A percentile compares a stretch with the other conserved stretches of the same genome.
Evolutionary conservation across 192 early-diverging fungal species (phyloP).

Genomic region (Entomortierella parvispora): DNA sequence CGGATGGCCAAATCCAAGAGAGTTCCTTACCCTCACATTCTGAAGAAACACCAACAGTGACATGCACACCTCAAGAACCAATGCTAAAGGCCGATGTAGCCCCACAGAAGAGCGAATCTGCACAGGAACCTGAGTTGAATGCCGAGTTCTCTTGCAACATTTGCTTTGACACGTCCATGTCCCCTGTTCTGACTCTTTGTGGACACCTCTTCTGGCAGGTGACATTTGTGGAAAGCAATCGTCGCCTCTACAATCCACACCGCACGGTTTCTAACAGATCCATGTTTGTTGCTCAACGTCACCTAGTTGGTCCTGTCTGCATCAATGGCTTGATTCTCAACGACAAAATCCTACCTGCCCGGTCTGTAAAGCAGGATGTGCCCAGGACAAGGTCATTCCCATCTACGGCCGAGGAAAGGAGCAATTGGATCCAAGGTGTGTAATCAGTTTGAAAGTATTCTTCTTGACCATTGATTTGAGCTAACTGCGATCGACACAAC

Average conservation of each 20-base stretch:
- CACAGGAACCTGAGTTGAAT: background rate
- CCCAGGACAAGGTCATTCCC: constrained; percentile 85
- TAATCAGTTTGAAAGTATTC: background rate
- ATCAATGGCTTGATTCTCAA: constrained; percentile 80
- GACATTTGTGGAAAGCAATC: background rate
- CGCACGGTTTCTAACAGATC: no score
- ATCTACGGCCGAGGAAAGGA: constrained; percentile 84
- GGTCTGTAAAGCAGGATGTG: constrained; percentile 88
- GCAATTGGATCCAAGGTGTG: constrained; percentile 77
- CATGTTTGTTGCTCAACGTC: background rate
- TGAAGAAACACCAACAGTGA: no score
- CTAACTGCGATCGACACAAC: no score
- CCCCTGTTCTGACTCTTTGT: constrained; percentile 81
- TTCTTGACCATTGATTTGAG: background rate
- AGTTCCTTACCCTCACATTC: no score
- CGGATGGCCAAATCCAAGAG: no score
- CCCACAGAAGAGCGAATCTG: background rate
- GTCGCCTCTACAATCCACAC: no score
- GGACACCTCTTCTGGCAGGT: constrained; percentile 82
- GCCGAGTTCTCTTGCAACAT: constrained; percentile 52
- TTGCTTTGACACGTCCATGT: constrained; percentile 80
- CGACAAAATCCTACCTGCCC: constrained; percentile 79
- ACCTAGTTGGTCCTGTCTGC: constrained; percentile 72
- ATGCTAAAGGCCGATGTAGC: no score
- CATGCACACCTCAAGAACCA: no score